These are phyloP conservation scores for Russula lepida DNA, from an alignment of 768 basidiomycete species.

Conservation along the genomic window DNA sequence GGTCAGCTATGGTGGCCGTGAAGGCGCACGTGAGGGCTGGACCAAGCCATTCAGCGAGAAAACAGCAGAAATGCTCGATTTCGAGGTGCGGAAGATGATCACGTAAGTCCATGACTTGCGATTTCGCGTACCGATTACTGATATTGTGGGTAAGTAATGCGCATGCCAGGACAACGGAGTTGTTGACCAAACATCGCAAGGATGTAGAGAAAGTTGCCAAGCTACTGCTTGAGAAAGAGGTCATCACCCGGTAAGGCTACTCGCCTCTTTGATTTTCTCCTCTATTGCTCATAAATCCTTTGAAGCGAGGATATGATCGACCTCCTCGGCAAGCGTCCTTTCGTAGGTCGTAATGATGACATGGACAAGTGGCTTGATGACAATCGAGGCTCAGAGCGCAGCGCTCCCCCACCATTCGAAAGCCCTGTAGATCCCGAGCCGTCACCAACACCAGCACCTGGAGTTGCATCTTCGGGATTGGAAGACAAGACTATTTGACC, in stretches of 20 bases:
- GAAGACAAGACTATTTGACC: conserved; percentile 24
- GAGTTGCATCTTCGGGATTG: conserved; percentile 40
- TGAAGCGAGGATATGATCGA: conserved; percentile 79
- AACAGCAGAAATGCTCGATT: conserved; percentile 89
- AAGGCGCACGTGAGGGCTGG: conserved; percentile 79
- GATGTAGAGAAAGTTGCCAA: conserved; percentile 94
- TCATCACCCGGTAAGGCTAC: conserved; percentile 71
- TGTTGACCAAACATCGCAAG: conserved; percentile 71
- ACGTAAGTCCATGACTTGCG: conserved; percentile 35
- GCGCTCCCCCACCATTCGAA: conserved; percentile 60
- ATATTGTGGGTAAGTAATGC: conserved; percentile 43
- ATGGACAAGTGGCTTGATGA: conserved; percentile 98
- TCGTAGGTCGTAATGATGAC: conserved; percentile 69
- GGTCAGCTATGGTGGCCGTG: conserved; percentile 88
- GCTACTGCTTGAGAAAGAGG: conserved; percentile 87
- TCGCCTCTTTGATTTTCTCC: not conserved
- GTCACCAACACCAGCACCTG: conserved; percentile 35
- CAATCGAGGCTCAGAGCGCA: conserved; percentile 49
- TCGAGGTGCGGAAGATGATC: conserved; percentile 93
- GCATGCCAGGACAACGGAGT: conserved; percentile 71
- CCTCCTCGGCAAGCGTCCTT: conserved; percentile 76
- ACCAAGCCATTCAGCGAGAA: conserved; percentile 98
- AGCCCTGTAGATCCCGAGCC: conserved; percentile 27
- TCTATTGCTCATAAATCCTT: not conserved
- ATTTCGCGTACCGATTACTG: not conserved